These are phyloP conservation scores for Urochloa ruziziensis DNA, from an alignment of 176 grass and related monocot genomes.

Conservation along the genomic window DNA sequence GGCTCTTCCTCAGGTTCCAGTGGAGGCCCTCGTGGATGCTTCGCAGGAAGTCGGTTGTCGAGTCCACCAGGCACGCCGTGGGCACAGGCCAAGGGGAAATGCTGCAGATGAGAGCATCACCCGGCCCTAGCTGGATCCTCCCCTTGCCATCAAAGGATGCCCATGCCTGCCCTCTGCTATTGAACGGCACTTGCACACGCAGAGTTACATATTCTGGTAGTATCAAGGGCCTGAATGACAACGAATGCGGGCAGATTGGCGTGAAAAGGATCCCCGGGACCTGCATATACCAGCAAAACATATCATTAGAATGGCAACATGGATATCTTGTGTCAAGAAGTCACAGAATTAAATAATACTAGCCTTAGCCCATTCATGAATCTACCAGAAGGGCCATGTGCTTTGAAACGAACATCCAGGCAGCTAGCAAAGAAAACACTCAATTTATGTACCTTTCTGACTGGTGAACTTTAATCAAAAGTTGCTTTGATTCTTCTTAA, in stretches of 20 bases:
- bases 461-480: neutral
- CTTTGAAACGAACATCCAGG: neutral
- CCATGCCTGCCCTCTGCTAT: slow-evolving; percentile 90
- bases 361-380: neutral
- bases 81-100: slow-evolving; percentile 91
- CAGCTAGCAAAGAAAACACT: neutral
- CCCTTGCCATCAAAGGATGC: slow-evolving; percentile 97
- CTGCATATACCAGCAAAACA: slow-evolving; percentile 40
- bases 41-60: slow-evolving; percentile 76
- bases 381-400: neutral
- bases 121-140: slow-evolving; percentile 64
- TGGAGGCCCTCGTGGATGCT: slow-evolving; percentile 96
- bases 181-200: slow-evolving; percentile 83
- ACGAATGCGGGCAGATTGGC: slow-evolving; percentile 89
- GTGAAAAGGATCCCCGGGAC: slow-evolving; percentile 97
- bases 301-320: neutral
- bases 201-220: slow-evolving; percentile 85
- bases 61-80: slow-evolving; percentile 81
- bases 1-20: slow-evolving; percentile 88
- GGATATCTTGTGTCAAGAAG: neutral
- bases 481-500: slow-evolving; percentile 1
- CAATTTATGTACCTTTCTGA: neutral
- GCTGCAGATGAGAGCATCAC: slow-evolving; percentile 91
- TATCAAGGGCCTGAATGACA: slow-evolving; percentile 88
- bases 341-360: neutral